phyloP scores from a whole-genome alignment of 2,329 filamentous ascomycete genomes.

The Fusarium lateritium region DNA sequence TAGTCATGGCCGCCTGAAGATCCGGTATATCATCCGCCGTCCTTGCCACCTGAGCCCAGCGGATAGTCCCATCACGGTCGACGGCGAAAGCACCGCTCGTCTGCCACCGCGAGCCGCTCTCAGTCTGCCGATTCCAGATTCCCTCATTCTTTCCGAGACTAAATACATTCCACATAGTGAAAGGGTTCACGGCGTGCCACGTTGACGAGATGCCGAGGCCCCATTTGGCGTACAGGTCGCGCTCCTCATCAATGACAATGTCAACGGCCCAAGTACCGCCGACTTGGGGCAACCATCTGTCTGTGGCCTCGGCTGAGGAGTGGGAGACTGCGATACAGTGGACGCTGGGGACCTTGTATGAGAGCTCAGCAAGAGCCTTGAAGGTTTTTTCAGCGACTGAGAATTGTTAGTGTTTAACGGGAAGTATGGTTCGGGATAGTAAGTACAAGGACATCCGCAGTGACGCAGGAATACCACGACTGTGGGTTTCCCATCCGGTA shows the following conservation, averaged over 20 bases:
- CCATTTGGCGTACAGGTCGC: conserved; percentile 75
- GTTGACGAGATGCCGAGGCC: conserved; percentile 73
- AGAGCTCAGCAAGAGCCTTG: conserved; percentile 66
- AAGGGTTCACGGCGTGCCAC: conserved; percentile 74
- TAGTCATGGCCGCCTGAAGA: conserved; percentile 48
- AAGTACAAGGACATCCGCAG: conserved; percentile 79
- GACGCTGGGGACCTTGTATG: conserved; percentile 63
- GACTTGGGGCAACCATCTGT: conserved; percentile 70
- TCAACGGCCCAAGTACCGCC: conserved; percentile 70
- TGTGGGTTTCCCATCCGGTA: conserved; percentile 70
- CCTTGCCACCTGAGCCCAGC: conserved; percentile 51
- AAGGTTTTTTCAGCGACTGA: conserved; percentile 79
- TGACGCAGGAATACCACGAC: conserved; percentile 79
- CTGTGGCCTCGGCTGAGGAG: conserved; percentile 66
- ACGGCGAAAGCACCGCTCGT: conserved; percentile 74
- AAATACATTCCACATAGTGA: conserved; percentile 70
- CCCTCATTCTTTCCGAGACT: conserved; percentile 72
- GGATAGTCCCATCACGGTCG: conserved; percentile 51
- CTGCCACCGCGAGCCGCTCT: conserved; percentile 79
- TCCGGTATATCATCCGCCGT: conserved; percentile 53
- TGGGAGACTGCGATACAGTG: conserved; percentile 76
- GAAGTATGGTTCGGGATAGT: too few species aligned
- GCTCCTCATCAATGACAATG: conserved; percentile 72
- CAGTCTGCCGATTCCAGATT: conserved; percentile 76
- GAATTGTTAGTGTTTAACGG: not conserved